Evolutionary conservation across 768 basidiomycete species (phyloP), one percentile per base, ranked within the genome.

Genomic region (Pleurotus tuber-regium): DNA sequence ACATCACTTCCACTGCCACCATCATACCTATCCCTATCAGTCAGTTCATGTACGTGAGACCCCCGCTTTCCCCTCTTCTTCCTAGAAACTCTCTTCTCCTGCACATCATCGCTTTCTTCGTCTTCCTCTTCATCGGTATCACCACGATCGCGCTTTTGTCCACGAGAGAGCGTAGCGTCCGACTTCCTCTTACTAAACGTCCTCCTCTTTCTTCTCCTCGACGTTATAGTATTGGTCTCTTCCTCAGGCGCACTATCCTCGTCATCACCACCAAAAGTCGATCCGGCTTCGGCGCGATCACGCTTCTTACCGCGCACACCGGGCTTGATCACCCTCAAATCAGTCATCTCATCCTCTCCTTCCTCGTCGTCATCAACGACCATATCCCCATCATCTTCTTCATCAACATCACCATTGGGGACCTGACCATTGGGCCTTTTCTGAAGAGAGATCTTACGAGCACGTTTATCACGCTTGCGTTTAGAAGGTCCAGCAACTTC

Each of bases 251-350:
- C 68, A 70, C 26, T 75, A 29, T 74, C 72, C 30, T 79, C 76
- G 35, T 79, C 80, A 56, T 87, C 86, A 21, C 78, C 82, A 40
- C 80, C 87, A 59, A 88, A 83, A 0, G 79, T 80, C 3, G 86
- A 87, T 5, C 79, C 87, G 50, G 86, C 86, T 61, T 87, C 86
- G 5, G 78, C 76, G 33, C 85, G 83, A 65, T 86, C 86, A 55
- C 89, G 83, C 69, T 92, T 92, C 73, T 79, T 87, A 39, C 87
- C 87, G 54, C 82, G 71, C 16, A 64, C 59, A 39, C 87, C 87
- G 54, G 82, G 71, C 16, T 63, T 58, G 51, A 67, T 59, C 41
- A 67, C 65, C 50, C 59, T 64, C 43, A 74, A 63, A 44, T 73
- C 74, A 19, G 65, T 60, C 16, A 72, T 57, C 39, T 73, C 70